These are phyloP conservation scores for Ustilago sp. DNA, from an alignment of 1,284 basidiomycete genomes.

Conservation along the genomic window DNA sequence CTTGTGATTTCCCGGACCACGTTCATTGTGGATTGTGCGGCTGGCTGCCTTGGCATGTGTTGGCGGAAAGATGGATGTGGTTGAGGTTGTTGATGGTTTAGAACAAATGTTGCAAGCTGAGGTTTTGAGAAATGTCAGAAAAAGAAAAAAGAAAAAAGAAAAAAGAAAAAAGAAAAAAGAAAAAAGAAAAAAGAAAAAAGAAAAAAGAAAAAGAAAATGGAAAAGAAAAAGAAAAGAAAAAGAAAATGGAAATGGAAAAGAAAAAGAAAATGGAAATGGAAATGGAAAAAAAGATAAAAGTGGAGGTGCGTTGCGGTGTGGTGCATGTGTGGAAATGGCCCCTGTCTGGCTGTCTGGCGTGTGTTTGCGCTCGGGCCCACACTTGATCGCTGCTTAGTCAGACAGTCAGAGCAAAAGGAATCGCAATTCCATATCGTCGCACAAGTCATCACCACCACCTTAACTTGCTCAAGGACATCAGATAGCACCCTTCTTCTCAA, in stretches of 20 bases:
- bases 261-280: constrained; percentile 3
- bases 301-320: not conserved
- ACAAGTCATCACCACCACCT: constrained; percentile 8
- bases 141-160: constrained; percentile 11
- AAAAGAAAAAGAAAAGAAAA: too few species aligned
- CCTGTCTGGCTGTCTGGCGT: constrained; percentile 13
- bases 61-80: too few species aligned
- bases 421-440: not conserved
- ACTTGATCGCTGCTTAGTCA: too few species aligned
- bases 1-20: constrained; percentile 86
- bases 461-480: too few species aligned
- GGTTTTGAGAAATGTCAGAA: not conserved
- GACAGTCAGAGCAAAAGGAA: not conserved
- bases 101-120: not conserved
- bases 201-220: too few species aligned
- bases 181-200: too few species aligned
- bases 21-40: constrained; percentile 21
- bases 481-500: not conserved
- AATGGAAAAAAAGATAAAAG: too few species aligned
- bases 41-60: not conserved
- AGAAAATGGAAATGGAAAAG: not conserved
- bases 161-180: not conserved
- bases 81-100: not conserved
- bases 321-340: constrained; percentile 7
- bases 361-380: constrained; percentile 14